Evolutionary conservation across 2,329 filamentous ascomycete genomes (phyloP), one percentile per base, ranked within the genome.

Genomic region (Hypoxylon sp.): DNA sequence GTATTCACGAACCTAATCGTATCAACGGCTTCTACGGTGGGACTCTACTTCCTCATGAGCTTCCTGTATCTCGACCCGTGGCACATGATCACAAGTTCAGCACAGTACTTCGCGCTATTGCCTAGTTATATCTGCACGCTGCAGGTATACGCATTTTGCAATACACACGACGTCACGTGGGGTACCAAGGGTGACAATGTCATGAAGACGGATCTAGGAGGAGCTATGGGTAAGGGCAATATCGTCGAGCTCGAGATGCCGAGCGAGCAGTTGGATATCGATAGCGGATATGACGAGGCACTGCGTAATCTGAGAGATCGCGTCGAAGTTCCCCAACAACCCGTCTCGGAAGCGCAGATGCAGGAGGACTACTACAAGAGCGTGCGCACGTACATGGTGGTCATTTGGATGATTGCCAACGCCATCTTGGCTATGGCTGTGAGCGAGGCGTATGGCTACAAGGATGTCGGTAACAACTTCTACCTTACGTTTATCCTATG

Each of bases 301-400:
- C 89, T 99, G 26, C 93, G 96, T 70, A 99, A 99, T 80, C 91
- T 99, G 4, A 92, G 96, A 57, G 96, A 99, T 78, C 88, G 96
- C 48, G 86, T 99, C 74, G 94, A 97, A 78, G 95, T 98, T 0
- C 85, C 92, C 10, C 79, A 81, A 11, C 80, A 87, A 0, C 80
- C 84, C 0, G 74, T 89, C 14, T 90, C 88, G 47, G 95, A 98
- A 74, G 85, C 88, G 0, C 96, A 98, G 82, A 83, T 94, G 81
- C 96, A 99, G 80, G 96, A 99, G 80, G 96, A 99, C 82, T 99
- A 99, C 86, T 99, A 99, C 87, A 93, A 94, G 80, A 93, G 92
- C 44, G 96, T 99, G 58, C 90, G 96, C 60, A 99, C 96, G 0
- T 99, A 99, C 89, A 97, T 99, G 91, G 96, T 99, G 11, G 90